Evolutionary conservation across 225 moss, liverwort and hornwort genomes (phyloP).

Genomic region (Rhytidiadelphus loreus): DNA sequence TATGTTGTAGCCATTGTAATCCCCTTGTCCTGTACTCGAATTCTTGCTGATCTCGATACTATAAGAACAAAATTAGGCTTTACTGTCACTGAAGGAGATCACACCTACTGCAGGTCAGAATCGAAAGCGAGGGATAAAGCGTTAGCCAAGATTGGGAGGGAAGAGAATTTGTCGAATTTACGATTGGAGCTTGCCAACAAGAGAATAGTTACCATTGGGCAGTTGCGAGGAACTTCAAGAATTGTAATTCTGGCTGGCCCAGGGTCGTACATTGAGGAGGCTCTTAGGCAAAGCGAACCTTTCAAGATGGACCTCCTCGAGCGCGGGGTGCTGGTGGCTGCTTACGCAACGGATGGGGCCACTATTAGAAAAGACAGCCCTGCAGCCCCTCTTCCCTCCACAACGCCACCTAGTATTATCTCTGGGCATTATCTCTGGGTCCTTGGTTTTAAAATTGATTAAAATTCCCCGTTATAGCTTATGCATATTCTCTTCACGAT

Average conservation of each 20-base stretch:
- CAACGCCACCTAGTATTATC: conserved; percentile 8
- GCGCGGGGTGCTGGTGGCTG: conserved; percentile 80
- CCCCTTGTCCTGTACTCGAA: neutral
- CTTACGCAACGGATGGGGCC: conserved; percentile 73
- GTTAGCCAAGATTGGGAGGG: conserved; percentile 68
- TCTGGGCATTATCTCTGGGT: neutral
- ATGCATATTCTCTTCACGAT: neutral
- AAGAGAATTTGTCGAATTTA: conserved; percentile 72
- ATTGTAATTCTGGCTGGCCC: conserved; percentile 85
- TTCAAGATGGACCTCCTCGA: conserved; percentile 61
- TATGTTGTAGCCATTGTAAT: neutral
- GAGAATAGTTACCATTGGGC: conserved; percentile 61
- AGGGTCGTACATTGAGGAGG: conserved; percentile 53
- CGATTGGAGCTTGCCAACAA: conserved; percentile 76
- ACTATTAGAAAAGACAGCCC: conserved; percentile 8
- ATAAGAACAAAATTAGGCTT: neutral
- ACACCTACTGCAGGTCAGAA: conserved; percentile 41
- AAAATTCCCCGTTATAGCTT: neutral
- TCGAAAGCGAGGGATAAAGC: conserved; percentile 63
- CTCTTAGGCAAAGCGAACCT: conserved; percentile 51
- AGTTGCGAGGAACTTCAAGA: conserved; percentile 66
- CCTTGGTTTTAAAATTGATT: neutral
- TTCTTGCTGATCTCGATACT: neutral
- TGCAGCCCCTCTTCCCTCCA: neutral
- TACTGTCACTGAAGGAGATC: neutral